phyloP scores from a whole-genome alignment of 768 basidiomycete species.

The Mycena olivaceomarginata region DNA sequence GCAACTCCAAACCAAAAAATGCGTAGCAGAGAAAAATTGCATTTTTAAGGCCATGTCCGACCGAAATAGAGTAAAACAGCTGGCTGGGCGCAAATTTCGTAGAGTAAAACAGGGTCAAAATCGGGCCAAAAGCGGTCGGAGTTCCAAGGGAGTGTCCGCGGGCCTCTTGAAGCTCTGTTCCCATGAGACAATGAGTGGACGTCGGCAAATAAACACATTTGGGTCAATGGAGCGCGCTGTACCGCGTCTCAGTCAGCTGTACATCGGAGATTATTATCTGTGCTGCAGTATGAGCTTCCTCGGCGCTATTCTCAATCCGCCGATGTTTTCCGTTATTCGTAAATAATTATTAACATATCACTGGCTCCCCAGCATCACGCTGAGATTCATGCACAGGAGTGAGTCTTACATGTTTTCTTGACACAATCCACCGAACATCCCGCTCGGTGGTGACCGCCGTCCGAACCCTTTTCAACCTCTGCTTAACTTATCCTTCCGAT shows the following conservation, averaged over 20 bases:
- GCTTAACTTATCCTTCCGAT: conserved; percentile 38
- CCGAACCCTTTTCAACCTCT: too few species aligned
- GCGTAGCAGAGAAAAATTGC: too few species aligned
- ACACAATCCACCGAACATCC: neutral
- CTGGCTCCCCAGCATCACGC: neutral
- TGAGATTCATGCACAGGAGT: neutral
- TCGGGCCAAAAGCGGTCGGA: too few species aligned
- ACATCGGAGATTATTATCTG: conserved; percentile 6
- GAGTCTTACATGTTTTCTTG: neutral
- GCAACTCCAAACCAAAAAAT: too few species aligned
- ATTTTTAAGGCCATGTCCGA: too few species aligned
- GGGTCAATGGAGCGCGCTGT: neutral
- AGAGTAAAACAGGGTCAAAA: too few species aligned
- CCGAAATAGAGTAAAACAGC: too few species aligned
- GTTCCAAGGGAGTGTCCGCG: too few species aligned
- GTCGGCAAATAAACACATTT: neutral
- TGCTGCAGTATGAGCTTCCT: neutral
- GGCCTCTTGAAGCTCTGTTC: neutral
- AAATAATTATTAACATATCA: neutral
- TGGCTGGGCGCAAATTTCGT: too few species aligned
- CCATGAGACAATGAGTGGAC: neutral
- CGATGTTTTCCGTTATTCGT: neutral
- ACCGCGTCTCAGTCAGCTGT: neutral
- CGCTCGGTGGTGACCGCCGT: too few species aligned
- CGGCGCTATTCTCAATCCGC: neutral